A percentile compares a stretch with the other conserved stretches of the same genome.
Conservation (phyloP, 1,139 yeast species). For the Candida smagusa region DNA sequence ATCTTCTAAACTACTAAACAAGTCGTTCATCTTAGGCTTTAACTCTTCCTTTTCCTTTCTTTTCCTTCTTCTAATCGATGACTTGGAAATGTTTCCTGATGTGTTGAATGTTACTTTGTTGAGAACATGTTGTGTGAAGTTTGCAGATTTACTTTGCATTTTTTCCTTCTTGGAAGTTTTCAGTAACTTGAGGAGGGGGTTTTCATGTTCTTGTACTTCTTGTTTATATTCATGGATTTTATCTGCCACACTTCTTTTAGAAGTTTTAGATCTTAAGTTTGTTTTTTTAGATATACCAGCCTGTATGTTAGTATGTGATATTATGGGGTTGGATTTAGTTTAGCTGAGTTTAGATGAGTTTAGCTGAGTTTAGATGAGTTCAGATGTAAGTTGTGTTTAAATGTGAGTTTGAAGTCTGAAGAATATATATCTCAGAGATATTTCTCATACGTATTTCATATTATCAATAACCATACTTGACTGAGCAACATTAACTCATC, state of each 20-base stretch:
- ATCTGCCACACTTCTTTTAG: slow-evolving; percentile 19
- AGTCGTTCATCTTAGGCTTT: slow-evolving; percentile 63
- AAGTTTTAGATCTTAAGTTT: slow-evolving; percentile 33
- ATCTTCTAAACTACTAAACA: slow-evolving; percentile 50
- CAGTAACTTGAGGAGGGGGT: slow-evolving; percentile 54
- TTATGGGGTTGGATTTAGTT: slow-evolving; percentile 1
- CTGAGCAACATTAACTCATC: too few relatives aligned
- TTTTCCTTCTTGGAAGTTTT: slow-evolving; percentile 57
- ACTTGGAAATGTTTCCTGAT: slow-evolving; percentile 53
- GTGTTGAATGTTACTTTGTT: slow-evolving; percentile 30
- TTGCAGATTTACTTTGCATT: slow-evolving; percentile 32
- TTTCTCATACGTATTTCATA: too few relatives aligned
- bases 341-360: too few relatives aligned
- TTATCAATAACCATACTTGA: too few relatives aligned
- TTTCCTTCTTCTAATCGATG: slow-evolving; percentile 62
- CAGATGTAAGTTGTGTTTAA: too few relatives aligned
- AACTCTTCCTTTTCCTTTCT: slow-evolving; percentile 61
- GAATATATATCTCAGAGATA: too few relatives aligned
- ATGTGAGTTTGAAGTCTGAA: too few relatives aligned
- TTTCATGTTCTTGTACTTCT: slow-evolving; percentile 28
- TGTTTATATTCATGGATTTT: slow-evolving; percentile 28
- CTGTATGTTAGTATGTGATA: slow-evolving; percentile 20
- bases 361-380: too few relatives aligned
- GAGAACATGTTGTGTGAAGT: slow-evolving; percentile 26
- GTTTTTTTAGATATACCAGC: slow-evolving; percentile 37